phyloP scores from a whole-genome alignment of 345 rosid species.

The Turritis glabra region DNA sequence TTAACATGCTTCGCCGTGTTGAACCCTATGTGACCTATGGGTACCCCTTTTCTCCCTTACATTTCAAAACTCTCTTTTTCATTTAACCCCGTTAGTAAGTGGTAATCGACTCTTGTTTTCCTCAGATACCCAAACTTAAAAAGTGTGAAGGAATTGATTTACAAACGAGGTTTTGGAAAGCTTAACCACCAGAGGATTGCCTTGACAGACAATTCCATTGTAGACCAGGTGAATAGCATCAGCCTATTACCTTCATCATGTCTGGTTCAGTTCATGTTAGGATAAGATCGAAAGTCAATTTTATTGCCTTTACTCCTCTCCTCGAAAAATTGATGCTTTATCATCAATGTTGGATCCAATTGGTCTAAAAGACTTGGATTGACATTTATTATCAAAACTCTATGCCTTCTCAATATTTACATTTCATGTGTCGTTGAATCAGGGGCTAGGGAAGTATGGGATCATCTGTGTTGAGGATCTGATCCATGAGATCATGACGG shows the following conservation, averaged over 20 bases:
- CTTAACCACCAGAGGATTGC: conserved; percentile 55
- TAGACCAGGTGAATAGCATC: conserved; percentile 52
- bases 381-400: not conserved
- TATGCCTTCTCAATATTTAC: not conserved
- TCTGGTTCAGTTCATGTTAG: not conserved
- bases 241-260: not conserved
- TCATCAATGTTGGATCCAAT: not conserved
- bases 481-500: conserved; percentile 78
- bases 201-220: conserved; percentile 63
- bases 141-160: conserved; percentile 69
- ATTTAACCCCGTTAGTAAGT: not conserved
- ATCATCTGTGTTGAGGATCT: conserved; percentile 68
- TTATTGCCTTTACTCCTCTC: not conserved
- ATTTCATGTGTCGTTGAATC: not conserved
- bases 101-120: not conserved
- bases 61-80: not conserved
- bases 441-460: conserved; percentile 67
- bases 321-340: not conserved
- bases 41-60: conserved; percentile 34
- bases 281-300: not conserved
- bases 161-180: conserved; percentile 77
- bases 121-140: conserved; percentile 67
- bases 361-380: not conserved
- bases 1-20: conserved; percentile 77
- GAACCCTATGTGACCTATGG: conserved; percentile 82